phyloP scores from a whole-genome alignment of 768 basidiomycete species.

The Amanita inopinata region DNA sequence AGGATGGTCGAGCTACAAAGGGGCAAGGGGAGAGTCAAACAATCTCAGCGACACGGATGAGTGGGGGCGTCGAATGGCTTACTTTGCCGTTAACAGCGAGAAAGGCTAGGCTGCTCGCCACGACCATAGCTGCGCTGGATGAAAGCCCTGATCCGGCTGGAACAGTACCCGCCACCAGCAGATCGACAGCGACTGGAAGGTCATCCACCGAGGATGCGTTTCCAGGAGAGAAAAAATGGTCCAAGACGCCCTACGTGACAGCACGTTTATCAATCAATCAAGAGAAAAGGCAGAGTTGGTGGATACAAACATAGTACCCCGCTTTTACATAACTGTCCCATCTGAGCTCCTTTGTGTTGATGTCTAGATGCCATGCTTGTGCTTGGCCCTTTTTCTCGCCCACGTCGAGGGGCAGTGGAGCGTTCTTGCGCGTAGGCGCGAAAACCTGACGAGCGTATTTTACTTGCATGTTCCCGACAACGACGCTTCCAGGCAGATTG shows the following conservation, averaged over 20 bases:
- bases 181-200: slow-evolving; percentile 51
- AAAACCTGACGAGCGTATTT: slow-evolving; percentile 56
- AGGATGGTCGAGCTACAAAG: slow-evolving; percentile 17
- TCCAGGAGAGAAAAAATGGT: slow-evolving; percentile 39
- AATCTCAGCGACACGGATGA: no score
- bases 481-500: slow-evolving; percentile 40
- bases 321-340: slow-evolving; percentile 91
- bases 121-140: slow-evolving; percentile 86
- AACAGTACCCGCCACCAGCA: slow-evolving; percentile 74
- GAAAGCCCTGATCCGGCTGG: slow-evolving; percentile 84
- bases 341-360: slow-evolving; percentile 54
- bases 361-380: slow-evolving; percentile 65
- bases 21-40: neutral
- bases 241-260: slow-evolving; percentile 49
- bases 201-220: slow-evolving; percentile 12
- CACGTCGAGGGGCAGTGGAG: slow-evolving; percentile 13
- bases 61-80: no score
- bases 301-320: slow-evolving; percentile 59
- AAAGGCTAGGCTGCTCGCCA: slow-evolving; percentile 76
- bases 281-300: slow-evolving; percentile 3
- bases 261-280: neutral
- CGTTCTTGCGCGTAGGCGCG: slow-evolving; percentile 33
- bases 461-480: slow-evolving; percentile 50
- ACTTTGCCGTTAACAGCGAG: slow-evolving; percentile 68
- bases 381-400: slow-evolving; percentile 31